Conservation (phyloP, 1,284 basidiomycete species). For the Microbotryum lychnidis-dioicae region DNA sequence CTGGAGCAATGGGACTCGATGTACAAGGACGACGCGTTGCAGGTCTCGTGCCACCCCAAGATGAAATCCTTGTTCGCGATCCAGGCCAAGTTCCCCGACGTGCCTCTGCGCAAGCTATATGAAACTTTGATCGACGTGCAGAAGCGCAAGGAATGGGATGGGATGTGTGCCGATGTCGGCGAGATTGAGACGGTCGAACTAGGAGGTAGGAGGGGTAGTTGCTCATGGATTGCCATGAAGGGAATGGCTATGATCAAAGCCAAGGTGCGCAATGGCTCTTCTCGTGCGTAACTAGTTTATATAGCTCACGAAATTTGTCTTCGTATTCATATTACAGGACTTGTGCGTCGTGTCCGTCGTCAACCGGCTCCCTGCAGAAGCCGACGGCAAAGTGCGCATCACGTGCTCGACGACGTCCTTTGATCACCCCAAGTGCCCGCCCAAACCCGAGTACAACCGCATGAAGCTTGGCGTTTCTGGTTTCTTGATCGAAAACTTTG, state of each 20-base stretch:
- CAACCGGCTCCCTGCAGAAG: conserved; percentile 13
- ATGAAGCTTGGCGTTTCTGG: conserved; percentile 32
- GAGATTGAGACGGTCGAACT: conserved; percentile 23
- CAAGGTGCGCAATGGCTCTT: conserved; percentile 34
- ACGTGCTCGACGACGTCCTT: conserved; percentile 27
- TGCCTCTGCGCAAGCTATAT: conserved; percentile 29
- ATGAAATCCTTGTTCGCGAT: conserved; percentile 25
- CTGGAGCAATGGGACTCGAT: conserved; percentile 11
- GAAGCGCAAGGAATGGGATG: conserved; percentile 25
- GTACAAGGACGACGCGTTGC: conserved; percentile 6
- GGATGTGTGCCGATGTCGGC: conserved; percentile 15
- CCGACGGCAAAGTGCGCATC: conserved; percentile 6
- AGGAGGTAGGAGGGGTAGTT: not conserved
- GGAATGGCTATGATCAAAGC: conserved; percentile 56
- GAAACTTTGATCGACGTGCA: conserved; percentile 24
- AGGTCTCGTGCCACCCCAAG: conserved; percentile 21
- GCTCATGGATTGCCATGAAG: conserved; percentile 52
- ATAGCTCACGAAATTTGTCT: not conserved
- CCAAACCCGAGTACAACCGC: conserved; percentile 27
- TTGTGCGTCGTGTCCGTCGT: conserved; percentile 32
- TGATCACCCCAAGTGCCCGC: conserved; percentile 22
- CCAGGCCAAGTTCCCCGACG: conserved; percentile 23
- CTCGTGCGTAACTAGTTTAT: not conserved
- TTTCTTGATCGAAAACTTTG: conserved; percentile 32
- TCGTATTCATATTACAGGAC: conserved; percentile 10